These are phyloP conservation scores for Ceratonia siliqua DNA, from an alignment of 306 rosid genomes.

Conservation along the genomic window DNA sequence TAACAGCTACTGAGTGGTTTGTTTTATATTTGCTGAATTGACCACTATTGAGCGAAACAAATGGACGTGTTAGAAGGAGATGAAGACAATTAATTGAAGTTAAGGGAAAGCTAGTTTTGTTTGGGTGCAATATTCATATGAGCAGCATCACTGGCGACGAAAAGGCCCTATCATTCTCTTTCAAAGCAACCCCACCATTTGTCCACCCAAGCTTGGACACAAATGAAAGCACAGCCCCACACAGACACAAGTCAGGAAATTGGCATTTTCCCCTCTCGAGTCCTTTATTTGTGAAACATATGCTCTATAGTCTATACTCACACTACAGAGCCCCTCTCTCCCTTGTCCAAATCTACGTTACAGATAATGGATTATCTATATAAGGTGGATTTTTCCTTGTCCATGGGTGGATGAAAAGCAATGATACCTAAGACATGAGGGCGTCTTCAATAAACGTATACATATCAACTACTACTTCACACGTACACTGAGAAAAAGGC, in stretches of 20 bases:
- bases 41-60: too few relatives aligned
- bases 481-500: background rate
- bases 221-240: slow-evolving; percentile 9
- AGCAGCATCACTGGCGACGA: background rate
- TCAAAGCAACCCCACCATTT: slow-evolving; percentile 5
- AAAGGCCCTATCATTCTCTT: background rate
- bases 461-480: background rate
- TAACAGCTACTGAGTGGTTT: too few relatives aligned
- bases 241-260: background rate
- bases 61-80: too few relatives aligned
- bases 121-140: background rate
- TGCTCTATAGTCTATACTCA: background rate
- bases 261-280: background rate
- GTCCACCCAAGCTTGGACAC: slow-evolving; percentile 24
- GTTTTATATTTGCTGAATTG: too few relatives aligned
- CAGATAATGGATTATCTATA: background rate
- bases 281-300: background rate
- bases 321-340: background rate
- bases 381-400: slow-evolving; percentile 17
- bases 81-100: background rate
- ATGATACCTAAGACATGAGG: background rate
- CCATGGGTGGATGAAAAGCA: slow-evolving; percentile 9
- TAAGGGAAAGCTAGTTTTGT: background rate
- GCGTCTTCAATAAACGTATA: background rate
- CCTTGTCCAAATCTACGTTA: background rate